Evolutionary conservation across 208 protist species (phyloP), one percentile per base, ranked within the genome.

Genomic region (Willaertia magna): DNA sequence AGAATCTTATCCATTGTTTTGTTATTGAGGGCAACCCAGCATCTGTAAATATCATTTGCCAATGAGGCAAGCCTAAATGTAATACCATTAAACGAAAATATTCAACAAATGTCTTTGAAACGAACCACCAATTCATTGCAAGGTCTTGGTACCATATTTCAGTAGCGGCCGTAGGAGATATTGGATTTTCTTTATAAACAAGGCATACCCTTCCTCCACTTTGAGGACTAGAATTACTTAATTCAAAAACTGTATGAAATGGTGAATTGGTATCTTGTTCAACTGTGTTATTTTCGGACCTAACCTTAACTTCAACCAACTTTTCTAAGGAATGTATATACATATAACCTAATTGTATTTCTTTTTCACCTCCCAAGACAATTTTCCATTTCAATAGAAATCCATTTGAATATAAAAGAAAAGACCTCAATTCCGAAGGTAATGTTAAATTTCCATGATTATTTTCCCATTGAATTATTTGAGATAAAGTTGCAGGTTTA

Each of bases 141-240:
- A 86, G 22, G 42, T 86, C 85, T 46, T 52, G 76, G n/a, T 84
- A 86, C 85, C 85, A 86, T 30, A 86, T 52, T 26, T 86, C 26
- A 30, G 74, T 43, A 1, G 42, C 12, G 0, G 79, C 30, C 11
- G 18, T 55, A 78, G 40, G 30, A 46, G 20, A 26, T 78, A 22
- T 14, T 78, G 74, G 40, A 34, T 30, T 18, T 16, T 67, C 55
- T 9, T 67, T 67, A 43, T 78, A 78, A 39, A 78, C 74, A 78
- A 78, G 30, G 44, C 40, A 42, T 0, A 78, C 74, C 12, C 42
- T 40, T 46, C 74, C 74, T 16, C n/a, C 34, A 34, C 55, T 34
- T 7, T 67, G 55, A 26, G 22, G 26, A 34, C 34, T 47, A 18
- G 74, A 46, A 78, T 78, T 78, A 18, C 42, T 46, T 11, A 78